These are phyloP conservation scores for Rhizophora apiculata DNA, from an alignment of 345 rosid genomes.

Conservation along the genomic window DNA sequence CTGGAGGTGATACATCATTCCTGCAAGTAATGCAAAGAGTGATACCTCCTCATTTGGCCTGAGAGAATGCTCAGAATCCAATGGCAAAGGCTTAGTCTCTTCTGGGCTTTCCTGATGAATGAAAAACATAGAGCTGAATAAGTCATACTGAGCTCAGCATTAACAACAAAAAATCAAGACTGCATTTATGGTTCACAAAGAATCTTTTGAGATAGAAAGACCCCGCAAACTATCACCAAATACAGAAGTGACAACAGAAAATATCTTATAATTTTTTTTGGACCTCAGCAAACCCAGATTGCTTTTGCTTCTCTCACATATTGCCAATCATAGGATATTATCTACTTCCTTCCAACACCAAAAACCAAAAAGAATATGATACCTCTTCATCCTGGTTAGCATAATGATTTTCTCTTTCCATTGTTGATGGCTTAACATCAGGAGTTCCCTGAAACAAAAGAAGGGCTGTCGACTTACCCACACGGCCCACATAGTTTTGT, in stretches of 20 bases:
- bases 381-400: constrained; percentile 40
- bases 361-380: constrained; percentile 7
- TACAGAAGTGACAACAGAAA: neutral
- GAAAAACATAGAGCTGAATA: constrained; percentile 10
- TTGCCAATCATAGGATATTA: neutral
- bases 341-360: neutral
- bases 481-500: neutral
- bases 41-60: constrained; percentile 38
- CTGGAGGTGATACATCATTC: neutral
- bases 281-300: neutral
- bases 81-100: constrained; percentile 34
- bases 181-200: constrained; percentile 5
- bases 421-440: constrained; percentile 38
- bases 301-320: neutral
- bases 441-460: constrained; percentile 29
- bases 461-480: constrained; percentile 1
- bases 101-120: constrained; percentile 41
- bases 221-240: neutral
- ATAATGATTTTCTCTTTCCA: constrained; percentile 30
- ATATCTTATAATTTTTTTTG: neutral
- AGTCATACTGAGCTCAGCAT: constrained; percentile 8
- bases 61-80: constrained; percentile 22
- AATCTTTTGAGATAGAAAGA: neutral
- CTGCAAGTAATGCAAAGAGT: neutral
- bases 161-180: neutral